Conservation (phyloP, 805 yeast species). For the Candida loeiensis region DNA sequence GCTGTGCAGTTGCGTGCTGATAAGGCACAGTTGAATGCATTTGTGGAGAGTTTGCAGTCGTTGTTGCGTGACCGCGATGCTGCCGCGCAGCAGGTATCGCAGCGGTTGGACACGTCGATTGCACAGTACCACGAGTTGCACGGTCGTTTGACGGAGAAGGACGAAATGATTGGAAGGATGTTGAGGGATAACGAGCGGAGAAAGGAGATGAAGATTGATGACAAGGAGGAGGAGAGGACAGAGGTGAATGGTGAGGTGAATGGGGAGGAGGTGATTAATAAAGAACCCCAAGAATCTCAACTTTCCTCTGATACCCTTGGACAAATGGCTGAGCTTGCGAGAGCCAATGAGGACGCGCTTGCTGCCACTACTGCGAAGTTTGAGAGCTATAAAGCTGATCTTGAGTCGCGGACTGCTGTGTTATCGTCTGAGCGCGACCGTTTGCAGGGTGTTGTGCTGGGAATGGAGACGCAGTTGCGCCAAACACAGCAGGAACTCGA, state of each 20-base stretch:
- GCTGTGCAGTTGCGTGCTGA: conserved; percentile 54
- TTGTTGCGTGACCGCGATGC: conserved; percentile 59
- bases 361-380: conserved; percentile 50
- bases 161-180: conserved; percentile 38
- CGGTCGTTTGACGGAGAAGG: conserved; percentile 48
- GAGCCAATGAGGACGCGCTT: conserved; percentile 65
- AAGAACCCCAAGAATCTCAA: no score
- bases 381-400: conserved; percentile 34
- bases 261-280: no score
- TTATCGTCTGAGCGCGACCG: conserved; percentile 24
- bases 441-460: conserved; percentile 15
- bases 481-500: conserved; percentile 19
- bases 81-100: conserved; percentile 46
- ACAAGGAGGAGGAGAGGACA: not conserved
- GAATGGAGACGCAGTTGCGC: conserved; percentile 3
- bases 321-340: conserved; percentile 53
- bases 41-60: conserved; percentile 58
- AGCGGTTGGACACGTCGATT: conserved; percentile 47
- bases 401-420: conserved; percentile 19
- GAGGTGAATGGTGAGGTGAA: not conserved
- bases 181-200: not conserved
- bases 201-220: not conserved
- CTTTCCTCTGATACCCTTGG: not conserved
- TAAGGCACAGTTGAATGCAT: conserved; percentile 51
- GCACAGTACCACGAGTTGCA: conserved; percentile 44